Percentiles rank a stretch among this genome's conserved stretches.
phyloP scores from a whole-genome alignment of 441 rosid genomes.

The Arabidopsis hybrid region DNA sequence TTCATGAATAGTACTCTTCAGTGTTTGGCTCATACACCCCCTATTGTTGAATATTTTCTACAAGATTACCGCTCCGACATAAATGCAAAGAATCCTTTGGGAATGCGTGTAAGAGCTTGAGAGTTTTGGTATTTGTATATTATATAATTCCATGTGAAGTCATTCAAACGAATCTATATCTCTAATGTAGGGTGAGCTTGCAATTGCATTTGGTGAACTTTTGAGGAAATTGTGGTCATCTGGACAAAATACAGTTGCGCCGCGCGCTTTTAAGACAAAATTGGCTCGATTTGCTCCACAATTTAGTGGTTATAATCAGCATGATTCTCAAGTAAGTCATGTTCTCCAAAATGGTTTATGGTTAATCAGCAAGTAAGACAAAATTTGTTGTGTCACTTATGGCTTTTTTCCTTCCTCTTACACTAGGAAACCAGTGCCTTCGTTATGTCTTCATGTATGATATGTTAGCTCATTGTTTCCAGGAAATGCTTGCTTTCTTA shows the following conservation, averaged over 20 bases:
- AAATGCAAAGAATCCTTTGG: conserved; percentile 65
- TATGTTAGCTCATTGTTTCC: conserved; percentile 22
- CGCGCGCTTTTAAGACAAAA: conserved; percentile 65
- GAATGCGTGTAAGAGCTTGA: conserved; percentile 62
- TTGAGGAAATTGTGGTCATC: conserved; percentile 69
- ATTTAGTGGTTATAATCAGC: conserved; percentile 78
- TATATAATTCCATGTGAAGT: neutral
- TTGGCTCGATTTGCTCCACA: conserved; percentile 79
- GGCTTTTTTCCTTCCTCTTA: neutral
- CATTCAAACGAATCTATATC: conserved; percentile 18
- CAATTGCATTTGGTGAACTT: conserved; percentile 66
- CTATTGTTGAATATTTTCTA: conserved; percentile 64
- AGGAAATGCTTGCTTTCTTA: conserved; percentile 78
- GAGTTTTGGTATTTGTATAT: neutral
- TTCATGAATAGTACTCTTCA: conserved; percentile 77
- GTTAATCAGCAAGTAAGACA: neutral
- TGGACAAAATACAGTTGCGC: conserved; percentile 55
- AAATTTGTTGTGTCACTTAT: neutral
- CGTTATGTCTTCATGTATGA: neutral
- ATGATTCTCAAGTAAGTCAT: conserved; percentile 73
- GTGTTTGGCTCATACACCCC: conserved; percentile 73
- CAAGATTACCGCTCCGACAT: conserved; percentile 63
- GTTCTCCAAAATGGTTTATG: conserved; percentile 10
- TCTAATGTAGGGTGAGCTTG: conserved; percentile 78
- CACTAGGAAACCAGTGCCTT: conserved; percentile 2